Percentiles rank a stretch among this genome's conserved stretches.
phyloP scores from a whole-genome alignment of 306 rosid species.

The Corylus heterophylla region DNA sequence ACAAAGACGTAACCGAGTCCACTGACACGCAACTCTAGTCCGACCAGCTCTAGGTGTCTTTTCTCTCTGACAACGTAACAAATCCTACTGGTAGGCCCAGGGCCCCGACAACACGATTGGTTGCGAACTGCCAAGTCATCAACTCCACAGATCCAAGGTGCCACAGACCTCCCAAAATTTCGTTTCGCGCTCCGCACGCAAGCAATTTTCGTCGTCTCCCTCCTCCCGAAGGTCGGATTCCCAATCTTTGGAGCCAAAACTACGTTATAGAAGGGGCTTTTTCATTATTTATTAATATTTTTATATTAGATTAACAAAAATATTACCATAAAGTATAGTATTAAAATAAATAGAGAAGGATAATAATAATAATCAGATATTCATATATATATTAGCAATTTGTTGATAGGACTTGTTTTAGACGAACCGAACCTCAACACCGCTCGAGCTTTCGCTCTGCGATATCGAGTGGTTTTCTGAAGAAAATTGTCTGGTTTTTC shows the following conservation, averaged over 20 bases:
- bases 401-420: slow-evolving; percentile 1
- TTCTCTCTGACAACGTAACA: too few species aligned
- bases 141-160: background rate
- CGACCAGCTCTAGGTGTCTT: too few species aligned
- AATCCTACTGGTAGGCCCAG: too few species aligned
- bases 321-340: background rate
- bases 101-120: too few species aligned
- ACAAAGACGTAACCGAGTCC: too few species aligned
- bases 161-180: slow-evolving; percentile 21
- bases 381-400: background rate
- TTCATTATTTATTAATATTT: background rate
- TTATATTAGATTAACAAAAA: background rate
- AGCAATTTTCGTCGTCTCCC: slow-evolving; percentile 17
- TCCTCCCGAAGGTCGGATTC: background rate
- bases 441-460: slow-evolving; percentile 18
- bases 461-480: slow-evolving; percentile 8
- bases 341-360: background rate
- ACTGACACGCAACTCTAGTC: too few species aligned
- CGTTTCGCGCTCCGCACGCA: slow-evolving; percentile 24
- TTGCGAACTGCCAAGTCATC: too few species aligned
- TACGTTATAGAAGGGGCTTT: background rate
- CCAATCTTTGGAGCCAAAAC: slow-evolving; percentile 38
- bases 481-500: background rate
- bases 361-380: background rate
- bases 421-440: slow-evolving; percentile 5